A percentile compares a stretch with the other conserved stretches of the same genome.
These are phyloP conservation scores for Plasmodium knowlesi DNA, from an alignment of 169 alveolate genomes.

Conservation along the genomic window DNA sequence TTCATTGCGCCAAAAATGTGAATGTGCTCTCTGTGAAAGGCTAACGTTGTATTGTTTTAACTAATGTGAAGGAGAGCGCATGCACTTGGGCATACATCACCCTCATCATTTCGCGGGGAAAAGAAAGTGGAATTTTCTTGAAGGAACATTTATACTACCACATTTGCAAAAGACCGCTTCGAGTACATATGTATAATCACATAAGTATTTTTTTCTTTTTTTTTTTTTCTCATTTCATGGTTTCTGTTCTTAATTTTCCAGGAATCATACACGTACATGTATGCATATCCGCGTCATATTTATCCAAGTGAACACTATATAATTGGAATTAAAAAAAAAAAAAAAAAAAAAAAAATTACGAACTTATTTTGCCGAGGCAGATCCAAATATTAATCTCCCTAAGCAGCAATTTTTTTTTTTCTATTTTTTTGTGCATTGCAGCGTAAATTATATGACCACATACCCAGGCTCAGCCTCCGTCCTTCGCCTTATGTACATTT, in stretches of 20 bases:
- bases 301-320: background rate
- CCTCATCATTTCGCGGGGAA: background rate
- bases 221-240: background rate
- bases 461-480: background rate
- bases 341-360: background rate
- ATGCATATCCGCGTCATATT: background rate
- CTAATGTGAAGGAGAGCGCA: background rate
- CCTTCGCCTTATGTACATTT: background rate
- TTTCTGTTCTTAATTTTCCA: background rate
- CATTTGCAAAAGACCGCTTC: conserved; percentile 4
- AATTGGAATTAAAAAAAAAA: background rate
- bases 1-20: background rate
- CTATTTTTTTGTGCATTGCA: background rate
- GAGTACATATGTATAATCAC: background rate
- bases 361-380: background rate
- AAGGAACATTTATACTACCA: background rate
- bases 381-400: background rate
- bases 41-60: background rate
- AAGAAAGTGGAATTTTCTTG: background rate
- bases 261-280: background rate
- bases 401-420: background rate
- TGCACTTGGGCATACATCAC: background rate
- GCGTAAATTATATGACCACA: background rate
- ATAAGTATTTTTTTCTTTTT: background rate
- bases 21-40: background rate